phyloP scores from a whole-genome alignment of 768 basidiomycete species.

The Punctularia strigosozonata region DNA sequence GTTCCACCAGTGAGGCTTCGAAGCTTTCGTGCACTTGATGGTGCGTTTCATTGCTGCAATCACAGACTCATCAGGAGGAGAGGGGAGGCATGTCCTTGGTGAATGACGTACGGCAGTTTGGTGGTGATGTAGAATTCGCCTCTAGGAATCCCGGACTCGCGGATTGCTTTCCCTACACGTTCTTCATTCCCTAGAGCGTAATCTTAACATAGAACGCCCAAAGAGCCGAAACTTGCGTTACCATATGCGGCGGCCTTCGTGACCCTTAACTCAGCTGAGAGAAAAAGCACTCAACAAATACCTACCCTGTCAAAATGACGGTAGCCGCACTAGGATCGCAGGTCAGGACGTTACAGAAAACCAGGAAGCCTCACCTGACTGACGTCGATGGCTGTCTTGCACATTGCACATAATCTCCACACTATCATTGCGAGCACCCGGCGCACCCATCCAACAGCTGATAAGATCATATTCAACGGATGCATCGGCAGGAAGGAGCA shows the following conservation, averaged over 20 bases:
- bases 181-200: constrained; percentile 20
- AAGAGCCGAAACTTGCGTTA: too few relatives aligned
- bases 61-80: constrained; percentile 21
- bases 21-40: constrained; percentile 21
- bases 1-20: constrained; percentile 20
- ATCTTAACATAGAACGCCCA: too few relatives aligned
- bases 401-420: constrained; percentile 6
- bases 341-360: background rate
- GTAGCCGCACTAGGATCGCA: background rate
- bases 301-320: background rate
- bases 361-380: background rate
- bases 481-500: background rate
- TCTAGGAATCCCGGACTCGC: constrained; percentile 34
- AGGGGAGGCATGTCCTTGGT: constrained; percentile 12
- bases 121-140: constrained; percentile 38
- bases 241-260: too few relatives aligned
- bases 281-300: background rate
- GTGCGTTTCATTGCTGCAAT: constrained; percentile 22
- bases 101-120: constrained; percentile 25
- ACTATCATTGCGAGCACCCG: background rate
- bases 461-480: background rate
- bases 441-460: background rate
- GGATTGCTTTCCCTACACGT: constrained; percentile 31
- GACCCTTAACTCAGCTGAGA: too few relatives aligned
- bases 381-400: constrained; percentile 10